These are phyloP conservation scores for Huntiella abstrusa DNA, from an alignment of 2,329 filamentous ascomycete genomes.

Conservation along the genomic window DNA sequence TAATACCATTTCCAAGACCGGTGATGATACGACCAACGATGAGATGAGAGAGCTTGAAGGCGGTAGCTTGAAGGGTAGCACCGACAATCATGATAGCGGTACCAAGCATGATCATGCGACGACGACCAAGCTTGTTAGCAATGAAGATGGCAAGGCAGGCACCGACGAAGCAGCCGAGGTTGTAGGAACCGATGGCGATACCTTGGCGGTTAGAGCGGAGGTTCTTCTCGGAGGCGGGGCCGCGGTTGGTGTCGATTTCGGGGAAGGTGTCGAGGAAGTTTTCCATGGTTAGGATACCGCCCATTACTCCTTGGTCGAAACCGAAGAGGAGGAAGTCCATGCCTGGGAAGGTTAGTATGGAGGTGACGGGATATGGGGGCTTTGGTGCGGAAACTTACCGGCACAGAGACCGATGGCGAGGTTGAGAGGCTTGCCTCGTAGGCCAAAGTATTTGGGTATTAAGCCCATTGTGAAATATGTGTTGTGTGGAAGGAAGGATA, in stretches of 20 bases:
- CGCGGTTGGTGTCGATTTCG: slow-evolving; percentile 27
- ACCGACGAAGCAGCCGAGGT: slow-evolving; percentile 43
- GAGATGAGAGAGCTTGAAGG: slow-evolving; percentile 21
- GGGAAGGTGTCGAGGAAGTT: slow-evolving; percentile 40
- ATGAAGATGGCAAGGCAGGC: slow-evolving; percentile 48
- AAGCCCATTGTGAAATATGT: slow-evolving; percentile 4
- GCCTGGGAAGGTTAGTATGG: slow-evolving; percentile 1
- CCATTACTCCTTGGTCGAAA: slow-evolving; percentile 55
- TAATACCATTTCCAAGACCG: slow-evolving; percentile 37
- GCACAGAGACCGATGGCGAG: slow-evolving; percentile 12
- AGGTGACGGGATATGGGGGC: not conserved
- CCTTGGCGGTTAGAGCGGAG: slow-evolving; percentile 30
- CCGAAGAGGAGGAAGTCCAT: slow-evolving; percentile 26
- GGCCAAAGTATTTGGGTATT: slow-evolving; percentile 12
- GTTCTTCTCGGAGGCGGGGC: slow-evolving; percentile 18
- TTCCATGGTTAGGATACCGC: slow-evolving; percentile 49
- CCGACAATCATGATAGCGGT: slow-evolving; percentile 39
- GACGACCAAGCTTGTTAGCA: slow-evolving; percentile 42
- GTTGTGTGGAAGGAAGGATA: not conserved
- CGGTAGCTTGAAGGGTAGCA: slow-evolving; percentile 37
- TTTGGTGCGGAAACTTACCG: slow-evolving; percentile 11
- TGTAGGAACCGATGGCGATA: slow-evolving; percentile 36
- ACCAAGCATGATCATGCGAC: slow-evolving; percentile 39
- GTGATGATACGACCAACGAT: slow-evolving; percentile 35
- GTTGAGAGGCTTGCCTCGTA: slow-evolving; percentile 12